These are phyloP conservation scores for Ceratocystis ficicola DNA, from an alignment of 2,329 filamentous ascomycete species.

Conservation along the genomic window DNA sequence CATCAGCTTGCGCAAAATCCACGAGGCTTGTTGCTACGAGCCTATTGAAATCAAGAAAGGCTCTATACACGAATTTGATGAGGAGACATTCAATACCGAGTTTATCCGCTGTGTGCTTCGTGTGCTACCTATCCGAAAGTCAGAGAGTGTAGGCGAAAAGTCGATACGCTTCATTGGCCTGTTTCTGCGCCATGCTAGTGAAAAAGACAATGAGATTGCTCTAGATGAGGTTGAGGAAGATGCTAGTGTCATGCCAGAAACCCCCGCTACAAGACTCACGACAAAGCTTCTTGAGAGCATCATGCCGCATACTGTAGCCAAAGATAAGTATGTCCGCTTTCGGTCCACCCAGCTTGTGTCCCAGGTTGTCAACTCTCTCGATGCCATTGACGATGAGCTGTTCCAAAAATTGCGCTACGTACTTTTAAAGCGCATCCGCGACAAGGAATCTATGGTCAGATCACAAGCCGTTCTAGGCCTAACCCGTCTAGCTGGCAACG, in stretches of 20 bases:
- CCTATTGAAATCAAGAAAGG: constrained; percentile 40
- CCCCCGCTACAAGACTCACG: constrained; percentile 69
- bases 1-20: constrained; percentile 77
- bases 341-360: constrained; percentile 80
- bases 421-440: constrained; percentile 72
- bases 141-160: constrained; percentile 76
- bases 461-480: constrained; percentile 85
- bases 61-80: constrained; percentile 56
- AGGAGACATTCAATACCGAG: constrained; percentile 78
- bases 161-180: constrained; percentile 76
- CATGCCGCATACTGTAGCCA: constrained; percentile 65
- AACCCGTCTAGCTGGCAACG: constrained; percentile 69
- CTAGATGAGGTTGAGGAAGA: constrained; percentile 53
- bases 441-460: constrained; percentile 87
- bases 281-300: constrained; percentile 60
- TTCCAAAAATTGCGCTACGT: constrained; percentile 72
- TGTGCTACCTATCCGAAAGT: constrained; percentile 80
- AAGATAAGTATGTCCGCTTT: constrained; percentile 88
- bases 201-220: constrained; percentile 58
- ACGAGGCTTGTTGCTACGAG: constrained; percentile 69
- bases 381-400: constrained; percentile 81
- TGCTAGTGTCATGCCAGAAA: constrained; percentile 62
- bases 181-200: constrained; percentile 62
- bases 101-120: constrained; percentile 71
- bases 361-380: constrained; percentile 83